Base-by-base conservation (phyloP, 768 basidiomycete species). In the Mycena metata region DNA sequence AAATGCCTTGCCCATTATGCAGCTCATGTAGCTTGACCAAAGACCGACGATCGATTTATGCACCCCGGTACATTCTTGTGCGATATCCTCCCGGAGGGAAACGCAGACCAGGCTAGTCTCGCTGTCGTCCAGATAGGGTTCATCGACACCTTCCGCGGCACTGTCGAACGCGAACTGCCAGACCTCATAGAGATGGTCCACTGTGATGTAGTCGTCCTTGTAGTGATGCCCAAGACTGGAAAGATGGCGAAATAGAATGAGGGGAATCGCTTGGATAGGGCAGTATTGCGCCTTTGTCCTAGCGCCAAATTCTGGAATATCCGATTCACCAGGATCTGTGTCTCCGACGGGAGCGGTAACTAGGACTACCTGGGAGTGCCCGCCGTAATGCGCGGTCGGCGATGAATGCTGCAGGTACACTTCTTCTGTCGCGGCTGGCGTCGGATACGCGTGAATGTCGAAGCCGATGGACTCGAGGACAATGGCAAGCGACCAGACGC, bases 221-320 rank as follows among this genome's bases (percentile, higher is more conserved):
- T 47, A 47, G n/a, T 47, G 46, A 47, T 47, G 46, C 46, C 46
- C 46, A 47, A 47, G 46, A 47, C 46, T 47, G 46, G 46, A 47
- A 47, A 47, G 46, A 47, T 47, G 46, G 46, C 46, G 46, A 47
- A 47, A 47, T 47, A 47, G 46, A 47, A 47, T 47, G 46, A 47
- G 46, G 46, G 46, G 46, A 47, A 47, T 47, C 46, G 46, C 46
- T 47, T 47, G 46, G 46, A 47, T 47, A 47, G 46, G 46, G 46
- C 46, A 47, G 46, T 47, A 47, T 47, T 47, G 46, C 46, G 46
- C 46, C 46, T 47, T 47, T 47, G 46, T 47, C 46, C 46, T 47
- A 47, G 46, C 46, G 46, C 46, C 46, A 47, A 47, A 47, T 47
- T 47, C 16, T 47, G 46, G 46, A 23, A 47, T 47, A 47, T 47